Evolutionary conservation across 2,329 filamentous ascomycete species (phyloP), one percentile per base, ranked within the genome.

Genomic region (Madurella mycetomatis): DNA sequence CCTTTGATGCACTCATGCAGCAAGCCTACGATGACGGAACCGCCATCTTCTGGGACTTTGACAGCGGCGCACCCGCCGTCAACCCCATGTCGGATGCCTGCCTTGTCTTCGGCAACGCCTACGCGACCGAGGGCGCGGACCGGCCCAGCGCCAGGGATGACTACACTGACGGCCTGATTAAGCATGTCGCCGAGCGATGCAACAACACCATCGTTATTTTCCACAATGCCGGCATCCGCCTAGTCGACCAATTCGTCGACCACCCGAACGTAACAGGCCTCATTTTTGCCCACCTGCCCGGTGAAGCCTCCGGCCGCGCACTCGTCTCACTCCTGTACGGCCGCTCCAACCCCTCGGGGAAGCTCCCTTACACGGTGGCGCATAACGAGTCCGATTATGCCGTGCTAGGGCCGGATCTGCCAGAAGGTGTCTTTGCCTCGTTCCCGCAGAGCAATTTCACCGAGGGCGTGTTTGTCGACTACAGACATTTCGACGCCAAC

Each of bases 41-140:
- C 0, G 74, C 75, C 0, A 64, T 87, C 1, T 80, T 79, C 64
- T 84, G 79, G 75, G 84, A 88, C 64, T 80, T 85, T 57, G 66
- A 67, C 15, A 75, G 69, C 1, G 64, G 66, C 1, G 67, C 73
- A 1, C 82, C 84, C 0, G 61, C 69, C 5, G 77, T 86, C 8
- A 72, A 78, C 47, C 65, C 72, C 1, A 68, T 59, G 4, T 75
- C 78, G 1, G 79, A 91, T 62, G 76, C 89, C 7, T 94, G 90
- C 59, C 69, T 87, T 2, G 81, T 86, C 0, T 81, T 87, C 60
- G 79, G 82, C 60, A 87, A 87, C 64, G 80, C 77, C 8, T 88
- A 86, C 68, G 82, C 86, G 1, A 84, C 86, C 1, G 90, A 95
- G 69, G 87, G 86, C 1, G 86, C 79, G 59, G 78, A 89, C 55